Evolutionary conservation across 2,329 filamentous ascomycete genomes (phyloP).

Genomic region (Trichoderma polysporum): DNA sequence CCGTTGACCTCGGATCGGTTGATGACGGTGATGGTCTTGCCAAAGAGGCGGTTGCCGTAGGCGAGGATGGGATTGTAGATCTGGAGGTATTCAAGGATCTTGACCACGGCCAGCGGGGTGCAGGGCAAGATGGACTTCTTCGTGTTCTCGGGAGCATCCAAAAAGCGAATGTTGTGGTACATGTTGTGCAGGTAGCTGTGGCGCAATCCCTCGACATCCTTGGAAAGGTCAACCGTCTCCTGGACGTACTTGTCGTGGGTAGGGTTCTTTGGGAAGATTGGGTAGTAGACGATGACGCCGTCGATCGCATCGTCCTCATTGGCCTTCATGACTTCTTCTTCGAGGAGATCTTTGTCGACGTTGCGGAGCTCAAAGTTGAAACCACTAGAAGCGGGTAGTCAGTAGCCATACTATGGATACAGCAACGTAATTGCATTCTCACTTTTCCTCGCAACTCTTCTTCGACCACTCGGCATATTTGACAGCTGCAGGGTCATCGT

Average conservation of each 20-base stretch:
- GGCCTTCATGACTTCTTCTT: conserved; percentile 82
- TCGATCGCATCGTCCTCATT: conserved; percentile 77
- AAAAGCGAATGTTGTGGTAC: conserved; percentile 96
- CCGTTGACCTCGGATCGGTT: conserved; percentile 97
- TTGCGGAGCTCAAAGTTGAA: conserved; percentile 85
- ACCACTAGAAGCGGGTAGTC: conserved; percentile 55
- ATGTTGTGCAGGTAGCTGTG: conserved; percentile 98
- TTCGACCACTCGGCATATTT: conserved; percentile 98
- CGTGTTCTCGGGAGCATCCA: conserved; percentile 72
- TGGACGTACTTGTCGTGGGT: conserved; percentile 93
- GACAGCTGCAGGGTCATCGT: conserved; percentile 82
- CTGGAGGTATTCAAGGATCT: conserved; percentile 91
- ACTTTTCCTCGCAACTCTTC: conserved; percentile 96
- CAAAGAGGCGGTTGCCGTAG: conserved; percentile 88
- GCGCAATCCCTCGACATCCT: conserved; percentile 93
- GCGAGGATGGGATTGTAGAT: conserved; percentile 96
- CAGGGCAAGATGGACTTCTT: conserved; percentile 94
- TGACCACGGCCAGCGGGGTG: conserved; percentile 93
- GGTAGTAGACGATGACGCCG: conserved; percentile 97
- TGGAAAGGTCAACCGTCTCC: conserved; percentile 83
- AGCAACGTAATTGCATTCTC: conserved; percentile 43
- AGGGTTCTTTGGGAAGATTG: conserved; percentile 80
- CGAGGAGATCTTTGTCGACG: conserved; percentile 82
- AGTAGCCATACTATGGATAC: conserved; percentile 12
- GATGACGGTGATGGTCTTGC: conserved; percentile 92